Conservation (phyloP, 805 yeast genomes). For the Teunomyces atbi region DNA sequence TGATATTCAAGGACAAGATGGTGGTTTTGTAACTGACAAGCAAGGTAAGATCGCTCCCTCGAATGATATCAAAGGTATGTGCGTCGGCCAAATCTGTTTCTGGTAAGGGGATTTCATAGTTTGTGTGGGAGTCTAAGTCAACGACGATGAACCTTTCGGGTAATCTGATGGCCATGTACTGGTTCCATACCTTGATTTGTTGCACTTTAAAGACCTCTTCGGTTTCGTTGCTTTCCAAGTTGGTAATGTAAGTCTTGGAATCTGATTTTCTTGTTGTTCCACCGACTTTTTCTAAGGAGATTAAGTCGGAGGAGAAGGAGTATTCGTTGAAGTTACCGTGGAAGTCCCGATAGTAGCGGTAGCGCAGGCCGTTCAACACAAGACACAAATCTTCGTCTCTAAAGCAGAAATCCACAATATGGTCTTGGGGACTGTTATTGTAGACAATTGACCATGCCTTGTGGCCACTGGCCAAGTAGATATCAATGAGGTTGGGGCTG, state of each 20-base stretch:
- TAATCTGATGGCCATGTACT: constrained; percentile 46
- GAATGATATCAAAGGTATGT: background rate
- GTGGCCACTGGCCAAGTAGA: constrained; percentile 35
- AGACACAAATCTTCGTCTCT: constrained; percentile 54
- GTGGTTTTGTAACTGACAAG: constrained; percentile 29
- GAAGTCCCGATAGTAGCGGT: constrained; percentile 61
- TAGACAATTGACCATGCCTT: constrained; percentile 37
- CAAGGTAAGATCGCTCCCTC: constrained; percentile 12
- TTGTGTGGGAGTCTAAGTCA: constrained; percentile 40
- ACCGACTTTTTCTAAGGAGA: constrained; percentile 14
- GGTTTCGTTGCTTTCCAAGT: constrained; percentile 30
- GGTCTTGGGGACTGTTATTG: constrained; percentile 47
- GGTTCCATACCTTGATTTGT: constrained; percentile 31
- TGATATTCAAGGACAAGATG: constrained; percentile 24
- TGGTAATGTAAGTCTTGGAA: constrained; percentile 21
- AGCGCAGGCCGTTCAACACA: constrained; percentile 50
- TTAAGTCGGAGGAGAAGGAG: constrained; percentile 19
- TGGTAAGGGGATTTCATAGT: constrained; percentile 36
- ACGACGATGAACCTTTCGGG: constrained; percentile 30
- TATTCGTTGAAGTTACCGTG: constrained; percentile 65
- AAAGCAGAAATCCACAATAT: constrained; percentile 53
- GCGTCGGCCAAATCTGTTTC: background rate
- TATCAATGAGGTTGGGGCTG: constrained; percentile 36
- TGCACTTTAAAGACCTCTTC: constrained; percentile 29
- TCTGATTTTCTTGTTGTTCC: background rate